Conservation (phyloP, 768 basidiomycete genomes). For the Rhizopogon vulgaris region DNA sequence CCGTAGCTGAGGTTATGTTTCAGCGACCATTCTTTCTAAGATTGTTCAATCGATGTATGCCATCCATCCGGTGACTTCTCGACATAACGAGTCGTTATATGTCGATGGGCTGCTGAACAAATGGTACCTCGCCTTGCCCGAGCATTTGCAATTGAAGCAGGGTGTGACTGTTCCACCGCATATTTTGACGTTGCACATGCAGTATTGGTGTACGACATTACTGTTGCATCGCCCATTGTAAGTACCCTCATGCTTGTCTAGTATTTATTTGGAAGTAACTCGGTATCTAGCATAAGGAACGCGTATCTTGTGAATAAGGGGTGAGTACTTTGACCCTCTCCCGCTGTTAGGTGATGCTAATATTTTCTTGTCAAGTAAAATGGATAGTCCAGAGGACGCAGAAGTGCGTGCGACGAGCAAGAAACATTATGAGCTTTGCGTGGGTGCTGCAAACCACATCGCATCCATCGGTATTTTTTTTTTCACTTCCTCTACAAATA, state of each 20-base stretch:
- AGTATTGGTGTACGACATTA: slow-evolving; percentile 77
- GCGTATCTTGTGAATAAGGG: slow-evolving; percentile 27
- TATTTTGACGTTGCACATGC: slow-evolving; percentile 73
- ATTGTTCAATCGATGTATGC: slow-evolving; percentile 71
- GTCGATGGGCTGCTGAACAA: slow-evolving; percentile 63
- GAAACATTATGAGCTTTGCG: slow-evolving; percentile 69
- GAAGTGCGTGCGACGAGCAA: slow-evolving; percentile 50
- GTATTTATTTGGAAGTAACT: not conserved
- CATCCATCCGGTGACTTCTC: slow-evolving; percentile 47
- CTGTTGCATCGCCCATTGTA: slow-evolving; percentile 77
- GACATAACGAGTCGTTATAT: slow-evolving; percentile 49
- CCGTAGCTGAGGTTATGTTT: slow-evolving; percentile 6
- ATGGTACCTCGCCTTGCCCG: slow-evolving; percentile 69
- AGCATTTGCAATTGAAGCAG: slow-evolving; percentile 60
- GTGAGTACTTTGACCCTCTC: slow-evolving; percentile 20
- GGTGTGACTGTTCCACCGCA: slow-evolving; percentile 50
- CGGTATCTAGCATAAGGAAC: slow-evolving; percentile 19
- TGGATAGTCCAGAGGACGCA: slow-evolving; percentile 40
- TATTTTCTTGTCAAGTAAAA: slow-evolving; percentile 19
- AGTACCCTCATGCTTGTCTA: slow-evolving; percentile 23
- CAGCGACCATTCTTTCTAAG: slow-evolving; percentile 63
- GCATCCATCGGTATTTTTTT: slow-evolving; percentile 51
- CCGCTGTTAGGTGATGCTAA: not conserved
- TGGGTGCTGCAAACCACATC: slow-evolving; percentile 74
- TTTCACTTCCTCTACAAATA: not conserved